These are phyloP conservation scores for Euclidium syriacum DNA, from an alignment of 345 rosid species.

Conservation along the genomic window DNA sequence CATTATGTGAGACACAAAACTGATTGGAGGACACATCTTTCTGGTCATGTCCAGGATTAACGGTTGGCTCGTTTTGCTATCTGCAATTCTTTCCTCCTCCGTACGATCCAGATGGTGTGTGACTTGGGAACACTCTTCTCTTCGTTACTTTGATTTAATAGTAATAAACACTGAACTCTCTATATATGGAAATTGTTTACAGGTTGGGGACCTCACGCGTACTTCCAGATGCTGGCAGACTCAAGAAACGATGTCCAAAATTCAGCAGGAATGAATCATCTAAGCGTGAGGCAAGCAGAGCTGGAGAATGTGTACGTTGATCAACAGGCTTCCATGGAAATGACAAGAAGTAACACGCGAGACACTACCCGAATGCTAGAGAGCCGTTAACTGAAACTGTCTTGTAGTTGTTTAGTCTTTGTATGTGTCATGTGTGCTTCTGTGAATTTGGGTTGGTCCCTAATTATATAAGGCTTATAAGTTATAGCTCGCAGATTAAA, in stretches of 20 bases:
- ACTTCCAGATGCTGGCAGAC: slow-evolving; percentile 78
- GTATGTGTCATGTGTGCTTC: neutral
- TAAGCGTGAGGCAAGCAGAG: slow-evolving; percentile 37
- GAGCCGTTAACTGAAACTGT: neutral
- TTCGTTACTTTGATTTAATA: neutral
- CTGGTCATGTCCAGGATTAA: slow-evolving; percentile 40
- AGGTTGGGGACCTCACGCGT: slow-evolving; percentile 99
- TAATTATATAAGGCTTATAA: too few relatives aligned
- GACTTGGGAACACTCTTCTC: slow-evolving; percentile 1
- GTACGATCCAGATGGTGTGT: slow-evolving; percentile 54
- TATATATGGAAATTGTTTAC: slow-evolving; percentile 16
- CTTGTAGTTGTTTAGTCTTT: neutral
- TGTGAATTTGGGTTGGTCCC: neutral
- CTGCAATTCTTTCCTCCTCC: slow-evolving; percentile 80
- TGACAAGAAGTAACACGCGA: slow-evolving; percentile 27
- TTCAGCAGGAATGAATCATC: slow-evolving; percentile 23
- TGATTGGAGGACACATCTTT: slow-evolving; percentile 4
- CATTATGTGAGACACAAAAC: neutral
- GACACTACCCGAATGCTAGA: slow-evolving; percentile 38
- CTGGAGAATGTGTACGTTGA: slow-evolving; percentile 51
- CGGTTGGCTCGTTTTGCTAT: slow-evolving; percentile 62
- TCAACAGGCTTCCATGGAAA: slow-evolving; percentile 23
- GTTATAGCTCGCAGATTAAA: too few relatives aligned
- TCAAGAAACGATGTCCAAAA: slow-evolving; percentile 39
- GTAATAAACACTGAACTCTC: neutral